Base-by-base conservation (phyloP, 2,329 filamentous ascomycete genomes). In the Coniochaeta sp. region DNA sequence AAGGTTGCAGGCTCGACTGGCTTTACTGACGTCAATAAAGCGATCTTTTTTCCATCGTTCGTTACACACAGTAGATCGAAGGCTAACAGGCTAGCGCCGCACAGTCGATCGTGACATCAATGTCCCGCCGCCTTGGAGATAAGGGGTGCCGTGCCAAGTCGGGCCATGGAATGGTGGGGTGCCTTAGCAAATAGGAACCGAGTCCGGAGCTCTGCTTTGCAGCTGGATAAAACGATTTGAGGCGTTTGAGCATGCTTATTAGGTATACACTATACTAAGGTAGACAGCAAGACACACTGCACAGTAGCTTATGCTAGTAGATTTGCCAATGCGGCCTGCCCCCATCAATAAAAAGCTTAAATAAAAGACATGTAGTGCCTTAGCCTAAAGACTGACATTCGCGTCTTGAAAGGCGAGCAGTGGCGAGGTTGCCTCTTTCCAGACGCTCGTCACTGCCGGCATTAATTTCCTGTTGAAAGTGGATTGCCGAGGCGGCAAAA, bases 1-100 rank as follows among this genome's bases (percentile, higher is more conserved):
- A 11, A 11, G 31, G 68, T 64, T 0, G 63, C 71, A 0, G 62
- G 70, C 0, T 38, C 16, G 36, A 38, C 36, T 4, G 36, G 9
- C 4, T 17, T 6, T 17, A 38, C 36, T 38, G 36, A 38, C 36
- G 36, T 38, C 36, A 38, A 38, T 4, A 38, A 38, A 38, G 36
- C 36, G 36, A 38, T 38, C 36, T 17, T 14, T n/a, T n/a, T n/a
- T n/a, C n/a, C n/a, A n/a, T n/a, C n/a, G n/a, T n/a, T n/a, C n/a
- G n/a, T n/a, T n/a, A n/a, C n/a, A n/a, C n/a, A n/a, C n/a, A n/a
- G n/a, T n/a, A n/a, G n/a, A n/a, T n/a, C n/a, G n/a, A n/a, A n/a
- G n/a, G n/a, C n/a, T n/a, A n/a, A n/a, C 6, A 38, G 36, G 7
- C 11, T 38, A 38, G 36, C 16, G 36, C 36, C 36, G 36, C 12